Base-by-base conservation (phyloP, 2,329 filamentous ascomycete species). In the Parastagonospora nodorum region DNA sequence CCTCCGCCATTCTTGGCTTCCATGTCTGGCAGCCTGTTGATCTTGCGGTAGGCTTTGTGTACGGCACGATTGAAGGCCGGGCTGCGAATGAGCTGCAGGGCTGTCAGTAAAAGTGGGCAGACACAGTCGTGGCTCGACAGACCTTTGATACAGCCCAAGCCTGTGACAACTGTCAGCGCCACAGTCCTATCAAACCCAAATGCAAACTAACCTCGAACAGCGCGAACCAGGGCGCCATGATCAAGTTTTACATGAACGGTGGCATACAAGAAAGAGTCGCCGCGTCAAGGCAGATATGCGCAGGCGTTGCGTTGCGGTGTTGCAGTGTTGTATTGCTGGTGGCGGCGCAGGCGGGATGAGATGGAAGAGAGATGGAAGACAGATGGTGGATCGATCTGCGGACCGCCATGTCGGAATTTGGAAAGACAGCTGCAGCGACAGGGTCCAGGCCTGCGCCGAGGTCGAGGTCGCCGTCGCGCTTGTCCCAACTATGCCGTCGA, bases 21-120 rank as follows among this genome's bases (percentile, higher is more conserved):
- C 33, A 64, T 56, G 11, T 82, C 78, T 38, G 78, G 77, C 41
- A 80, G 59, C 29, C 73, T 67, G 54, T 78, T 74, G 50, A 81
- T 74, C 49, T 69, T 70, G 52, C 73, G 74, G 42, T 84, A 81
- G 10, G 81, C 74, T 48, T 75, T 76, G 19, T 79, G 76, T 14
- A 85, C 80, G 24, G 63, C 74, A 46, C 78, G 75, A 60, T 85
- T 83, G 73, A 85, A 85, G 31, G 75, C 66, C 2, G 80, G 80
- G 46, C 80, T 83, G 45, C 73, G 71, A 36, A 85, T 75, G 47
- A 85, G 78, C 75, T 82, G 48, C 38, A 31, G 1, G 4, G 10
- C 7, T 12, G 4, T 7, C 29, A 35, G 43, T 49, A 41, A 51
- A 37, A 11, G 48, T 50, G 31, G 45, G 39, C 29, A 15, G 15